Evolutionary conservation across 768 basidiomycete genomes (phyloP), one percentile per base, ranked within the genome.

Genomic region (Suillus clintonianus): DNA sequence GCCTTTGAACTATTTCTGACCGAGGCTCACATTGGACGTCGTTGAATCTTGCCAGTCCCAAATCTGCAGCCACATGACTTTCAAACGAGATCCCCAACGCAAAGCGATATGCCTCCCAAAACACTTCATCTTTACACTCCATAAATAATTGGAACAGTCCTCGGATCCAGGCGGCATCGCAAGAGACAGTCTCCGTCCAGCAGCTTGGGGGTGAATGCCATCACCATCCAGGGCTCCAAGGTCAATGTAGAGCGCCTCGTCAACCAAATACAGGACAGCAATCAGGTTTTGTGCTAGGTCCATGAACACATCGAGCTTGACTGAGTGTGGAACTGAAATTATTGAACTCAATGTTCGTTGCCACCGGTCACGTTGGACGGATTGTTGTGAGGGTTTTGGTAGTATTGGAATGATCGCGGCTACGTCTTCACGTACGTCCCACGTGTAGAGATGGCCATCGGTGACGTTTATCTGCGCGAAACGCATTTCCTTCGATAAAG

Each of bases 131-230:
- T 24, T 47, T 14, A 22, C 22, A 24, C 1, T 7, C 5, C 14
- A 5, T 1, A 19, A 9, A 9, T 43, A 10, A 4, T n/a, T 4
- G 19, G 1, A 1, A 11, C 11, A 1, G 5, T n/a, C 10, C n/a
- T 13, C 10, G n/a, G n/a, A 22, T 45, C 11, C n/a, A 22, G 4
- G 24, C 15, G 15, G 15, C 24, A 2, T 8, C 24, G 24, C 17
- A 8, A 9, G 14, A 4, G 27, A 27, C 14, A 27, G 14, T 24
- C 47, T 48, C 14, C 3, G 7, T 24, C 47, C 24, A 48, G 24
- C 48, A 50, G 24, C 24, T 50, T 27, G 24, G 7, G 24, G 15
- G 24, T 50, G 48, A 50, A 27, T 8, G 17, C 48, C 48, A 47
- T 47, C 45, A 17, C 24, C 15, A 27, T 27, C 13, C 48, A 50